Percentiles rank a stretch among this genome's conserved stretches.
Conservation (phyloP, 345 rosid genomes). For the Adansonia digitata region DNA sequence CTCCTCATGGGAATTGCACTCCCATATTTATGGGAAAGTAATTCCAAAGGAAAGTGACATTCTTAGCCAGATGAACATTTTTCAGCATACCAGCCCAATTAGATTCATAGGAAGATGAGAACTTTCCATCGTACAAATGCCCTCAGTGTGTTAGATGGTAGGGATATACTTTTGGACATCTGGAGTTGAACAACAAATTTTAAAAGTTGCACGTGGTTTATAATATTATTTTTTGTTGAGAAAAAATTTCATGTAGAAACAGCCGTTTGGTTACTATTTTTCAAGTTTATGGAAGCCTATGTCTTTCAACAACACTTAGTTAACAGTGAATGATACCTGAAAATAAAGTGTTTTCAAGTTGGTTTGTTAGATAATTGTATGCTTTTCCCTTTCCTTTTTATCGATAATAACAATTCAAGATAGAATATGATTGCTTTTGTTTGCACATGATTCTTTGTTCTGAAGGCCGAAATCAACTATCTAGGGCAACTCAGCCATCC, state of each 20-base stretch:
- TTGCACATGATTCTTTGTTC: constrained; percentile 10
- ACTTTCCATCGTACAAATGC: no score
- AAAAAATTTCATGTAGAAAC: neutral
- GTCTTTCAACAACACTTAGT: neutral
- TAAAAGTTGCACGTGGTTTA: neutral
- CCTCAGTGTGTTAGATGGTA: neutral
- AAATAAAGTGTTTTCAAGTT: neutral
- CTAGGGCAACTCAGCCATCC: constrained; percentile 89
- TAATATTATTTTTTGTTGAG: neutral
- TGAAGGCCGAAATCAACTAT: constrained; percentile 93
- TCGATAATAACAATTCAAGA: neutral
- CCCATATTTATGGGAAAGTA: no score
- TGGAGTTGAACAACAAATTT: neutral
- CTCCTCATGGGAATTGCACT: no score
- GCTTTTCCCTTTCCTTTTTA: neutral
- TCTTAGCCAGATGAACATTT: no score
- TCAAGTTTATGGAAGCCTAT: neutral
- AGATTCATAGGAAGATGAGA: no score
- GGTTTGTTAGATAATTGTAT: neutral
- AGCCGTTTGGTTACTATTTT: neutral
- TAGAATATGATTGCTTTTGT: neutral
- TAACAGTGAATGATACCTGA: neutral
- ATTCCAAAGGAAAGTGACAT: no score
- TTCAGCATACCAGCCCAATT: no score
- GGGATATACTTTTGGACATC: neutral